Evolutionary conservation across 805 yeast genomes (phyloP).

Genomic region (Wickerhamomyces canadensis): DNA sequence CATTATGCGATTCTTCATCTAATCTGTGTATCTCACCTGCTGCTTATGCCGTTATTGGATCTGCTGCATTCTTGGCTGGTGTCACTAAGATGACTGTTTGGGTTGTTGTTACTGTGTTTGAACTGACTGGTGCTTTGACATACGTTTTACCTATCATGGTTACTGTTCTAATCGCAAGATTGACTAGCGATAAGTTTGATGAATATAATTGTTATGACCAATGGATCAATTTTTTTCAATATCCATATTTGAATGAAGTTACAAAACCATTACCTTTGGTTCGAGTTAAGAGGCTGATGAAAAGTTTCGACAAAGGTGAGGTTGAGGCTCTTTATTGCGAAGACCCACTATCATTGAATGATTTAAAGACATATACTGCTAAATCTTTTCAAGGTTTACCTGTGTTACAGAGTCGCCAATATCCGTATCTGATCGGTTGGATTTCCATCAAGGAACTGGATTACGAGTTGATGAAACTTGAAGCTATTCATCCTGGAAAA

Average conservation of each 20-base stretch:
- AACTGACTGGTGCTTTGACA: slow-evolving; percentile 78
- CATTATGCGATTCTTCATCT: slow-evolving; percentile 36
- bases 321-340: slow-evolving; percentile 27
- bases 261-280: slow-evolving; percentile 35
- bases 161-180: slow-evolving; percentile 70
- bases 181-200: slow-evolving; percentile 59
- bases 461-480: slow-evolving; percentile 21
- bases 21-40: slow-evolving; percentile 71
- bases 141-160: slow-evolving; percentile 84
- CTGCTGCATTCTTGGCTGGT: slow-evolving; percentile 78
- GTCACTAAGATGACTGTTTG: slow-evolving; percentile 76
- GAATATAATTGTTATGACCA: slow-evolving; percentile 61
- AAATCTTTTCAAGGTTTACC: slow-evolving; percentile 37
- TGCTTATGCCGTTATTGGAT: slow-evolving; percentile 84
- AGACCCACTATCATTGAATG: slow-evolving; percentile 24
- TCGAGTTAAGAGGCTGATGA: slow-evolving; percentile 31
- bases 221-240: slow-evolving; percentile 38
- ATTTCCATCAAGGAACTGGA: slow-evolving; percentile 33
- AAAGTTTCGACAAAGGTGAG: slow-evolving; percentile 22
- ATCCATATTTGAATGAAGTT: slow-evolving; percentile 38
- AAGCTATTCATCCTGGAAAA: background rate
- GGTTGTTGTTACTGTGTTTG: slow-evolving; percentile 76
- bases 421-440: slow-evolving; percentile 37
- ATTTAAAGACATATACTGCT: slow-evolving; percentile 18
- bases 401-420: slow-evolving; percentile 30